phyloP scores from a whole-genome alignment of 129 eudicot genomes.

The Artemisia argyi region DNA sequence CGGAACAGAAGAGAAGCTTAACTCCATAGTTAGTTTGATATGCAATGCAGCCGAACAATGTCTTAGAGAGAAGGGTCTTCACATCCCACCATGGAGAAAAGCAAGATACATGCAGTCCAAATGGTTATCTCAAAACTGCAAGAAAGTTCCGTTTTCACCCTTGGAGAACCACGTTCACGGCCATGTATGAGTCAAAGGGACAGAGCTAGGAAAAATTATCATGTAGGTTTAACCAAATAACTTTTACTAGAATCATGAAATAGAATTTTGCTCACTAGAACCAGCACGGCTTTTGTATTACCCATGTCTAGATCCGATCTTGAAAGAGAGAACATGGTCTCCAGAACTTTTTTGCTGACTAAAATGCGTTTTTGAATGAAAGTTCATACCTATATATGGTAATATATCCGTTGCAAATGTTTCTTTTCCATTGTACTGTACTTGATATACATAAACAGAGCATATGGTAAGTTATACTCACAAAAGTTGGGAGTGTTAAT shows the following conservation, averaged over 20 bases:
- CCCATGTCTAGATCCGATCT: neutral
- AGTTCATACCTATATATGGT: neutral
- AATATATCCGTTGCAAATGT: neutral
- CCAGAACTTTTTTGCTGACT: neutral
- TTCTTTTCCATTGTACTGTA: no score
- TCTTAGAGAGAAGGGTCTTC: neutral
- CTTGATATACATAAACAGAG: no score
- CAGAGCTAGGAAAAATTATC: no score
- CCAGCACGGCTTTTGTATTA: no score
- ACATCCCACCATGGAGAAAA: constrained; percentile 8
- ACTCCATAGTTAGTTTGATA: neutral
- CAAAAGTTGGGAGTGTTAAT: no score
- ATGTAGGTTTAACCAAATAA: no score
- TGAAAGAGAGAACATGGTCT: neutral
- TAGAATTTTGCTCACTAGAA: no score
- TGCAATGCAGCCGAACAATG: neutral
- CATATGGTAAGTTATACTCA: no score
- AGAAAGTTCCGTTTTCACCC: neutral
- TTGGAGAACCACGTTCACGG: constrained; percentile 2
- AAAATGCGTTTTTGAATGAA: neutral
- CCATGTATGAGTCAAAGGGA: neutral
- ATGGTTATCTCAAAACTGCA: constrained; percentile 4
- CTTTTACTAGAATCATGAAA: no score
- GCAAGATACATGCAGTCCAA: constrained; percentile 3
- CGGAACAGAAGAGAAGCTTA: constrained; percentile 2